Percentiles rank a stretch among this genome's conserved stretches.
phyloP scores from a whole-genome alignment of 176 grass and related monocot genomes.

The Eragrostis curvula region DNA sequence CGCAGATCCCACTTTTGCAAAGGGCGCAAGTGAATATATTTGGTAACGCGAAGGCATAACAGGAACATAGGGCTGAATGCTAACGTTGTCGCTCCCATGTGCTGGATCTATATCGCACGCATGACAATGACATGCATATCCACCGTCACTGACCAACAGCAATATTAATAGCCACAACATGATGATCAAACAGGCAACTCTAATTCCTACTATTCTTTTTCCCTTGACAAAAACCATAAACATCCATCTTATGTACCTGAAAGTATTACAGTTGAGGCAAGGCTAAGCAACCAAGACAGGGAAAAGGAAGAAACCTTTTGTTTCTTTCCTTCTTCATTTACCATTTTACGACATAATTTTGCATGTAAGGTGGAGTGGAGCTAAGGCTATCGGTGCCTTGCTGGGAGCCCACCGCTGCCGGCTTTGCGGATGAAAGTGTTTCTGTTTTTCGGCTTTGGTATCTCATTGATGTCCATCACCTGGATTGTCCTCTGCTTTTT shows the following conservation, averaged over 20 bases:
- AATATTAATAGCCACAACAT: neutral
- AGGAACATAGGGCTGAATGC: too few species aligned
- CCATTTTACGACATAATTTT: neutral
- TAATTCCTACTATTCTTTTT: neutral
- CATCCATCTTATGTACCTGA: constrained; percentile 1
- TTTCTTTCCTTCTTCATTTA: neutral
- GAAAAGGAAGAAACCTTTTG: constrained; percentile 17
- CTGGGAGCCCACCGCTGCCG: constrained; percentile 27
- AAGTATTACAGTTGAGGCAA: constrained; percentile 5
- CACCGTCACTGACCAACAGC: neutral
- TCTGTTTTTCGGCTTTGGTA: constrained; percentile 64
- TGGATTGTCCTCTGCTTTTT: constrained; percentile 87
- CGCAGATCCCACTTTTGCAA: too few species aligned
- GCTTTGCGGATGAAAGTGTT: constrained; percentile 62
- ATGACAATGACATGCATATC: neutral
- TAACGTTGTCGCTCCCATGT: too few species aligned
- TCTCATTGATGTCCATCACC: constrained; percentile 82
- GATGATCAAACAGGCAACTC: neutral
- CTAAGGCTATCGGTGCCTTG: constrained; percentile 47
- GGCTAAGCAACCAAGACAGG: neutral
- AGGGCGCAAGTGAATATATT: too few species aligned
- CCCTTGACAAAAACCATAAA: neutral
- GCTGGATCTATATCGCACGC: neutral
- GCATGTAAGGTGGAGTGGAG: neutral
- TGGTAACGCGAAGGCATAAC: too few species aligned